Conservation (phyloP, 2,329 filamentous ascomycete species). For the Botrytis galanthina region DNA sequence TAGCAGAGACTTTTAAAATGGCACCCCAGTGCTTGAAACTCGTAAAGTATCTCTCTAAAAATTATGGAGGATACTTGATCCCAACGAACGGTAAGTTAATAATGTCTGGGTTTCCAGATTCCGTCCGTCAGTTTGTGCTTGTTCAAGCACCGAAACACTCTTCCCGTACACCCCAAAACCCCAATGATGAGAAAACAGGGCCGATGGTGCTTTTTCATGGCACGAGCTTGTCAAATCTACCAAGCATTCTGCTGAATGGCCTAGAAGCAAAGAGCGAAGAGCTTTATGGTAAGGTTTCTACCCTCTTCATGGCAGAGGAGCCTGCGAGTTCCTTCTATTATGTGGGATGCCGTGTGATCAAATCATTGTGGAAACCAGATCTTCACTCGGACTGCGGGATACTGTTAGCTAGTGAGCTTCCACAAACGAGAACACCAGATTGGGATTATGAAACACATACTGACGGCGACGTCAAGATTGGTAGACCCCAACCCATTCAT, state of each 20-base stretch:
- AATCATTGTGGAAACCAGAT: background rate
- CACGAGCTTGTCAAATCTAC: background rate
- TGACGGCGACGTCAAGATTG: background rate
- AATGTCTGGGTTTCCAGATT: background rate
- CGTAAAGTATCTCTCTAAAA: background rate
- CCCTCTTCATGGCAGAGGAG: background rate
- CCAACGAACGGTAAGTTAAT: background rate
- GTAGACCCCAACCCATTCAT: background rate
- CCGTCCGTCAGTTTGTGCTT: background rate
- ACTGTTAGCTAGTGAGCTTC: background rate
- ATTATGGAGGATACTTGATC: background rate
- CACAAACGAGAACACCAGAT: background rate
- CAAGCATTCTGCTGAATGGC: background rate
- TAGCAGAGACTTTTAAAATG: background rate
- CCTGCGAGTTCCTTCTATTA: background rate
- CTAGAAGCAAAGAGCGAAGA: background rate
- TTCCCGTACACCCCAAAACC: background rate
- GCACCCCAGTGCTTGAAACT: background rate
- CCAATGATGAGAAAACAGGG: background rate
- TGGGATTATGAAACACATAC: background rate
- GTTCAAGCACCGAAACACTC: background rate
- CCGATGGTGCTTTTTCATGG: background rate
- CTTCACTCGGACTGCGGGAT: background rate
- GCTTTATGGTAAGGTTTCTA: background rate
- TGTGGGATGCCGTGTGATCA: fast-evolving